Base-by-base conservation (phyloP, 179 eudicot genomes). In the Sideroxylon spinosum region DNA sequence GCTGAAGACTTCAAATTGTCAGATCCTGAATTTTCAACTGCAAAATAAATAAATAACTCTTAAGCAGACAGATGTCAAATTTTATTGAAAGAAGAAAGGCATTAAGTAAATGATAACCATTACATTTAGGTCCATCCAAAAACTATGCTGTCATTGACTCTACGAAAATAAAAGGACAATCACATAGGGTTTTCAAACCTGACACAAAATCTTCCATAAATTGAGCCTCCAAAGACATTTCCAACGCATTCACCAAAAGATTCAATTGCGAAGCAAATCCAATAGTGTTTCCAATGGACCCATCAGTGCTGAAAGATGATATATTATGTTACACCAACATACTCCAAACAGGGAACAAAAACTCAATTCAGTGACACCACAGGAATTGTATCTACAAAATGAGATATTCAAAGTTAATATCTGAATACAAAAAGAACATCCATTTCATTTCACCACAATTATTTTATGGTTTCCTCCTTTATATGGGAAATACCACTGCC, bases 141-240 rank as follows among this genome's bases (percentile, higher is more conserved):
- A 37, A 37, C 44, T 37, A 37, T 37, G 44, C 44, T 37, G 44
- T 37, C 44, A 37, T 37, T 1, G 44, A 37, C 44, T 37, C 44
- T 37, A 37, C 44, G 37, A 62, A n/a, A 44, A 37, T 26, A 78
- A 71, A 37, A 6, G 59, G 1, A 76, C 52, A 68, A 60, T 11
- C 23, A 48, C 14, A 74, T n/a, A 77, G 52, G 81, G 63, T 62
- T 65, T 81, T 76, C 89, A 62, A 82, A 95, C 98, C 99, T 89
- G 98, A 91, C 70, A 95, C 95, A 90, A 89, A 91, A 81, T 93
- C 98, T 86, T 95, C 97, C 84, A 95, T 76, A 86, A 90, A 95
- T 70, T 91, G 91, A 81, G 97, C 98, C 44, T 83, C 89, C 80
- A 89, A 88, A 23, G 98, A 95, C 84, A 78, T 81, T 81, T 86